phyloP scores from a whole-genome alignment of 83 land plant genomes.

The Thuja plicata region DNA sequence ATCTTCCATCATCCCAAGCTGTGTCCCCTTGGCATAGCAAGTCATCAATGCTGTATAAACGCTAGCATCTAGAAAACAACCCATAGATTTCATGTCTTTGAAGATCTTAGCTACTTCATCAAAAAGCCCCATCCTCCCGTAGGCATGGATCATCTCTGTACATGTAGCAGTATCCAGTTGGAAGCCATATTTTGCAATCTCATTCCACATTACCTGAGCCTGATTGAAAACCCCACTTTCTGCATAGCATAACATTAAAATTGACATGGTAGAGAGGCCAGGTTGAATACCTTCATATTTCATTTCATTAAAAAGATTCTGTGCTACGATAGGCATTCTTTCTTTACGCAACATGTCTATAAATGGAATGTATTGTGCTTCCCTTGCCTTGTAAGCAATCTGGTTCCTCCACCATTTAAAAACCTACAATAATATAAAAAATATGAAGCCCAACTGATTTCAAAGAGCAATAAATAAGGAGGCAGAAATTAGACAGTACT shows the following conservation, averaged over 20 bases:
- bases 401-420: constrained; percentile 14
- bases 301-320: constrained; percentile 47
- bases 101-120: constrained; percentile 48
- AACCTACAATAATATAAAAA: constrained; percentile 1
- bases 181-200: constrained; percentile 47
- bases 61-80: constrained; percentile 22
- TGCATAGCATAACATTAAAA: constrained; percentile 60
- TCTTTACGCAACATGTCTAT: constrained; percentile 11
- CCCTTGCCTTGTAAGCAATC: constrained; percentile 4
- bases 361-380: constrained; percentile 1
- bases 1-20: constrained; percentile 65
- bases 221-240: constrained; percentile 29
- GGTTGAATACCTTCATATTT: constrained; percentile 39
- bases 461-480: background rate
- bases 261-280: constrained; percentile 30
- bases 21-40: constrained; percentile 66
- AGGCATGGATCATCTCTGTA: constrained; percentile 51
- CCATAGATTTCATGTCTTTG: constrained; percentile 40
- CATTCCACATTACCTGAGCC: constrained; percentile 55
- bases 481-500: background rate
- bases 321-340: constrained; percentile 35
- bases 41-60: constrained; percentile 44
- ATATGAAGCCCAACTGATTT: background rate
- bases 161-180: constrained; percentile 42
- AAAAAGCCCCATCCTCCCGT: constrained; percentile 55